Evolutionary conservation across 2,329 filamentous ascomycete genomes (phyloP), one percentile per base, ranked within the genome.

Genomic region (Ceratocystiopsis minuta): DNA sequence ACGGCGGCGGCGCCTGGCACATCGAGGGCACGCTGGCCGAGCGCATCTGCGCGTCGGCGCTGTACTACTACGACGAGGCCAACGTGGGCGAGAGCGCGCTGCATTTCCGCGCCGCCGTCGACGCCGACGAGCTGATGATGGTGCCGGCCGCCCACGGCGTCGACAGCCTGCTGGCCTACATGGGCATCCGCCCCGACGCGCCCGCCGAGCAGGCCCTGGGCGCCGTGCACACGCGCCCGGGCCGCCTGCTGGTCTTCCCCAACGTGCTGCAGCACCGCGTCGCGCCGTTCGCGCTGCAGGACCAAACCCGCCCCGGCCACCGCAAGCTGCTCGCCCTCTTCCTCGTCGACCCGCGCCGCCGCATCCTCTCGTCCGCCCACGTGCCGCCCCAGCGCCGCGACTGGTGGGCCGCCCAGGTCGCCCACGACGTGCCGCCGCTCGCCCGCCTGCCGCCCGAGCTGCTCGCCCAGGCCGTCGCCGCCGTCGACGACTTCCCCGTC

Each of bases 261-360:
- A 59, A 59, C 39, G 47, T 51, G 13, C 48, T 58, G 44, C 71
- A 76, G 50, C 64, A 75, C 51, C 53, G 61, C 39, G 63, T 75
- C 15, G 52, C 62, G 36, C 53, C 66, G 2, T 73, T 76, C 54
- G 46, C 56, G 14, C 60, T 75, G 11, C 50, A 51, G 24, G 67
- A 79, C 46, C 51, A 51, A 0, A 64, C 62, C 0, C 65, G 62
- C 43, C 63, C 68, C 0, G 73, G 73, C 2, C 67, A 76, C 50
- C 58, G 68, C 14, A 67, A 69, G 48, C 67, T 77, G 42, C 55
- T 78, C 0, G 67, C 67, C 0, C 58, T 78, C 34, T 78, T 68
- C 52, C 60, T 79, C 2, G 65, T 78, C 3, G 72, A 78, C 48
- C 73, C 73, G 0, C 51, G 64, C 28, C 50, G 57, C 6, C 62